Conservation (phyloP, 1,284 basidiomycete genomes). For the Malassezia vespertilionis region DNA sequence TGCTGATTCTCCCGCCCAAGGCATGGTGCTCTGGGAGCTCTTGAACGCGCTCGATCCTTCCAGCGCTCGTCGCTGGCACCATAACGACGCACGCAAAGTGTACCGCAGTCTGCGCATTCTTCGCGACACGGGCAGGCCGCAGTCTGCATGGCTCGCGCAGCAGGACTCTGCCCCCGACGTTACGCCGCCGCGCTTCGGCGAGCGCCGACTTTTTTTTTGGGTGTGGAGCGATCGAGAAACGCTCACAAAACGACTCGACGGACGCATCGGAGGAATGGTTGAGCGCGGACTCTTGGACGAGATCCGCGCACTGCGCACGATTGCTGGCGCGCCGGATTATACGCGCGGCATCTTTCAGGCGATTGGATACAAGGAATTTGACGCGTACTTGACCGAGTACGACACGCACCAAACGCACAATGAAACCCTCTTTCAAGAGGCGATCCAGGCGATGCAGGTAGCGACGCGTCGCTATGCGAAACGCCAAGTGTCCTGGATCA, state of each 20-base stretch:
- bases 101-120: conserved; percentile 69
- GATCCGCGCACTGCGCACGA: conserved; percentile 54
- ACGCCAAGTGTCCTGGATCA: conserved; percentile 81
- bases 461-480: conserved; percentile 86
- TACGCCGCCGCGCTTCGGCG: neutral
- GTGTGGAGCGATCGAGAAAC: conserved; percentile 64
- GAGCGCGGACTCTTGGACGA: conserved; percentile 76
- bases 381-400: conserved; percentile 54
- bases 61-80: conserved; percentile 82
- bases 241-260: conserved; percentile 62
- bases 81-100: conserved; percentile 83
- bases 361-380: conserved; percentile 88
- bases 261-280: conserved; percentile 79
- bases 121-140: conserved; percentile 58
- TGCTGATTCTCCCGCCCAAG: conserved; percentile 22
- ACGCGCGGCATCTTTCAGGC: conserved; percentile 83
- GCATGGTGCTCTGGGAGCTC: conserved; percentile 59
- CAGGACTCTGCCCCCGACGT: conserved; percentile 38
- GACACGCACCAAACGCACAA: conserved; percentile 5
- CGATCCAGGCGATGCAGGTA: conserved; percentile 68
- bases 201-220: conserved; percentile 75
- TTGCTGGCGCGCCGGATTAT: conserved; percentile 49
- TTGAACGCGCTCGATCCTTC: conserved; percentile 62
- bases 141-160: conserved; percentile 61
- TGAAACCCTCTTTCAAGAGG: conserved; percentile 52